A percentile compares a stretch with the other conserved stretches of the same genome.
phyloP scores from a whole-genome alignment of 2,329 filamentous ascomycete species.

The Orbilia javanica region DNA sequence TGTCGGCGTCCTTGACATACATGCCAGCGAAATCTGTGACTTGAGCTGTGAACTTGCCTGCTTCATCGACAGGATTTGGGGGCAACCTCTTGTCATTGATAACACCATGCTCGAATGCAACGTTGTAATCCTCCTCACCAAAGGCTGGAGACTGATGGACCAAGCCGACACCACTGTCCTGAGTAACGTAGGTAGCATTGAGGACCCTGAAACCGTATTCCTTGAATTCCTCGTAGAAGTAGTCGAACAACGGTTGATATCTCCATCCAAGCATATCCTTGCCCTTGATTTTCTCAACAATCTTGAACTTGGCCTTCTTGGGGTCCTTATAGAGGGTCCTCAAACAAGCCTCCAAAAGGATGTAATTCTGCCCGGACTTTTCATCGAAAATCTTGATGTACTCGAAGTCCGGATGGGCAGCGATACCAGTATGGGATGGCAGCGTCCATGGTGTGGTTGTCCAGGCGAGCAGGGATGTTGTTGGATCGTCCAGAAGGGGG shows the following conservation, averaged over 20 bases:
- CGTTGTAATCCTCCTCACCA: conserved; percentile 94
- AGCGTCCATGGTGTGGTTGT: conserved; percentile 91
- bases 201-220: conserved; percentile 84
- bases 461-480: conserved; percentile 84
- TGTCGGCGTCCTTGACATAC: conserved; percentile 93
- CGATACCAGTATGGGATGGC: conserved; percentile 82
- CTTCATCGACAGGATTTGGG: conserved; percentile 91
- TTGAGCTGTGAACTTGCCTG: conserved; percentile 80
- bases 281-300: conserved; percentile 82
- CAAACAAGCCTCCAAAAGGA: conserved; percentile 84
- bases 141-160: conserved; percentile 95
- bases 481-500: conserved; percentile 81
- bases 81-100: conserved; percentile 81
- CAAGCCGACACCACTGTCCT: conserved; percentile 90
- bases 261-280: conserved; percentile 88
- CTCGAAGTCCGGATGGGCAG: conserved; percentile 84
- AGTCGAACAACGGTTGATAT: conserved; percentile 89
- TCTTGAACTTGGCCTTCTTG: conserved; percentile 93
- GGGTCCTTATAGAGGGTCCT: conserved; percentile 90
- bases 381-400: conserved; percentile 90
- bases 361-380: conserved; percentile 83
- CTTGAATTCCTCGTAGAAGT: conserved; percentile 90
- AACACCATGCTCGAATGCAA: conserved; percentile 80
- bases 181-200: conserved; percentile 86
- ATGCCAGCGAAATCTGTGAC: conserved; percentile 85